Conservation (phyloP, 768 basidiomycete genomes). For the Cyathus striatus region DNA sequence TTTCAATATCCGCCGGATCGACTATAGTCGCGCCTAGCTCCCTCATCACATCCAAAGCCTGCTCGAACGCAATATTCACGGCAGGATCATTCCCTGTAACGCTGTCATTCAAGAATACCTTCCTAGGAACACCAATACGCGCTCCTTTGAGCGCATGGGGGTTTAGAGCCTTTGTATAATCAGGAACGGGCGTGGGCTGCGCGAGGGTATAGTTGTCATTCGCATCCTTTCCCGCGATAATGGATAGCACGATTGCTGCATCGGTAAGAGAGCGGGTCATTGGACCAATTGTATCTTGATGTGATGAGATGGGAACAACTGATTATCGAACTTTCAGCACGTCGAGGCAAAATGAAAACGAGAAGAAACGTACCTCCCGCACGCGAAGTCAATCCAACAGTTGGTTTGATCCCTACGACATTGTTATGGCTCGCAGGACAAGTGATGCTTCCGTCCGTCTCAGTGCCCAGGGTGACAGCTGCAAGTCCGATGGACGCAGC, state of each 20-base stretch:
- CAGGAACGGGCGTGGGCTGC: slow-evolving; percentile 47
- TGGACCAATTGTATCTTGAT: slow-evolving; percentile 58
- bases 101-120: slow-evolving; percentile 25
- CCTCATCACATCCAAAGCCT: slow-evolving; percentile 29
- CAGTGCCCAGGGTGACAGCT: slow-evolving; percentile 40
- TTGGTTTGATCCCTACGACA: slow-evolving; percentile 55
- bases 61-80: slow-evolving; percentile 31
- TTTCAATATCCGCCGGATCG: slow-evolving; percentile 58
- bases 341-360: neutral
- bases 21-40: slow-evolving; percentile 45
- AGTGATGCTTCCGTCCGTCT: slow-evolving; percentile 51
- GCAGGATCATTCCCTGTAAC: slow-evolving; percentile 26
- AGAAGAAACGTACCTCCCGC: slow-evolving; percentile 43
- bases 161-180: slow-evolving; percentile 48
- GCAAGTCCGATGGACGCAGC: slow-evolving; percentile 46
- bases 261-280: slow-evolving; percentile 49
- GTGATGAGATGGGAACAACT: slow-evolving; percentile 55
- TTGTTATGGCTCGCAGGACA: slow-evolving; percentile 50
- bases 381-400: slow-evolving; percentile 52
- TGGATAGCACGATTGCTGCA: slow-evolving; percentile 46
- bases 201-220: slow-evolving; percentile 49
- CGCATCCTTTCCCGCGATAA: slow-evolving; percentile 49
- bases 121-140: slow-evolving; percentile 49
- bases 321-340: neutral
- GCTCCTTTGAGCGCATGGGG: slow-evolving; percentile 40